phyloP scores from a whole-genome alignment of 148 eudicot genomes.

The Salicornia ramosissima region DNA sequence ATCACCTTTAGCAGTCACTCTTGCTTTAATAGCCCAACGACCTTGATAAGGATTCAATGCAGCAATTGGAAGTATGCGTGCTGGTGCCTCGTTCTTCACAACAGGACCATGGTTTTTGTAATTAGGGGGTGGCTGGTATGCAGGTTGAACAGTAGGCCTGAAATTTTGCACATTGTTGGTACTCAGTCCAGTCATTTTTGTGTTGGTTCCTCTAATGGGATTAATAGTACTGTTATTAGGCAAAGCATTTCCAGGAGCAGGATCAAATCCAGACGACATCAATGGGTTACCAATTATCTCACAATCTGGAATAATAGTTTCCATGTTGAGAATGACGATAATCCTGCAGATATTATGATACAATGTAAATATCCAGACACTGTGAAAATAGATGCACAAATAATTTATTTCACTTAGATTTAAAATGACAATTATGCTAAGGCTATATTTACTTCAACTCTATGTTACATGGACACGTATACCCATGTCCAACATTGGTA shows the following conservation, averaged over 20 bases:
- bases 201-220: conserved; percentile 25
- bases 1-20: conserved; percentile 95
- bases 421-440: no score
- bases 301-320: conserved; percentile 81
- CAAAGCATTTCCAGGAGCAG: conserved; percentile 36
- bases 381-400: no score
- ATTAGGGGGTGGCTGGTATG: conserved; percentile 90
- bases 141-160: conserved; percentile 77
- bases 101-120: conserved; percentile 85
- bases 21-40: conserved; percentile 97
- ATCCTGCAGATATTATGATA: conserved; percentile 56
- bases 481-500: no score
- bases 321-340: conserved; percentile 82
- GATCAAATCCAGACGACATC: conserved; percentile 35
- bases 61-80: conserved; percentile 84
- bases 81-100: conserved; percentile 95
- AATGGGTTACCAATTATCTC: conserved; percentile 71
- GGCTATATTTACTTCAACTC: no score
- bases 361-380: background rate
- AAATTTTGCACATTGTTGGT: conserved; percentile 37
- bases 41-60: conserved; percentile 99
- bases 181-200: conserved; percentile 29
- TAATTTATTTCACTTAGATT: no score
- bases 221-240: conserved; percentile 24
- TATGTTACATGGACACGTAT: no score